A percentile compares a stretch with the other conserved stretches of the same genome.
Evolutionary conservation across 495 filamentous ascomycete genomes (phyloP).

Genomic region (Lasiosphaeria miniovina): DNA sequence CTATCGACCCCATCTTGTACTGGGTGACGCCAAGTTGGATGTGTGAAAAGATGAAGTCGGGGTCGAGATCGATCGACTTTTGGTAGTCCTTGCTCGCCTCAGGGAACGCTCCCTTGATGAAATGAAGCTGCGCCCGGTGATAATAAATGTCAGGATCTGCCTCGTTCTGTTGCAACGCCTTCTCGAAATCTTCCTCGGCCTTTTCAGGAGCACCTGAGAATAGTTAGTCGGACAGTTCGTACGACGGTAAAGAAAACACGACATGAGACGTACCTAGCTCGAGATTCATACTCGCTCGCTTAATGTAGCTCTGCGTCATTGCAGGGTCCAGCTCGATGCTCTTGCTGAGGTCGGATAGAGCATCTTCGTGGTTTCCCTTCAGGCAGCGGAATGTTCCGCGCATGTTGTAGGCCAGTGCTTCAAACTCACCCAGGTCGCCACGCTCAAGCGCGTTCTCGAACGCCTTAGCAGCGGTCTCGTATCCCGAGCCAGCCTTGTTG

Average conservation of each 20-base stretch:
- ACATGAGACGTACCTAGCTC: conserved; percentile 69
- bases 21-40: conserved; percentile 99
- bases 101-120: conserved; percentile 90
- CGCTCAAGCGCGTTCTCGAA: conserved; percentile 87
- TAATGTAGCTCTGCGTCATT: conserved; percentile 95
- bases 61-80: conserved; percentile 95
- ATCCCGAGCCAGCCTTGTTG: conserved; percentile 82
- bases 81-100: conserved; percentile 98
- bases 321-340: conserved; percentile 84
- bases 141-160: conserved; percentile 98
- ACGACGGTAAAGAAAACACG: neutral
- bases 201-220: conserved; percentile 73
- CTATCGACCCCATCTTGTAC: conserved; percentile 99
- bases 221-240: conserved; percentile 21
- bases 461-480: conserved; percentile 76
- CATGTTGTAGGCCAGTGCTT: conserved; percentile 92
- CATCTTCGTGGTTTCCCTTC: conserved; percentile 77
- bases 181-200: conserved; percentile 82
- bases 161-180: conserved; percentile 79
- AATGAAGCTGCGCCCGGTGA: conserved; percentile 96
- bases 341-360: conserved; percentile 80
- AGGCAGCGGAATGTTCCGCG: conserved; percentile 94
- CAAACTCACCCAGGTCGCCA: conserved; percentile 70
- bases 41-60: conserved; percentile 96
- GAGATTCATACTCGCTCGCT: conserved; percentile 95